A percentile compares a stretch with the other conserved stretches of the same genome.
These are phyloP conservation scores for Lizonia empirigonia DNA, from an alignment of 2,329 filamentous ascomycete species.

Conservation along the genomic window DNA sequence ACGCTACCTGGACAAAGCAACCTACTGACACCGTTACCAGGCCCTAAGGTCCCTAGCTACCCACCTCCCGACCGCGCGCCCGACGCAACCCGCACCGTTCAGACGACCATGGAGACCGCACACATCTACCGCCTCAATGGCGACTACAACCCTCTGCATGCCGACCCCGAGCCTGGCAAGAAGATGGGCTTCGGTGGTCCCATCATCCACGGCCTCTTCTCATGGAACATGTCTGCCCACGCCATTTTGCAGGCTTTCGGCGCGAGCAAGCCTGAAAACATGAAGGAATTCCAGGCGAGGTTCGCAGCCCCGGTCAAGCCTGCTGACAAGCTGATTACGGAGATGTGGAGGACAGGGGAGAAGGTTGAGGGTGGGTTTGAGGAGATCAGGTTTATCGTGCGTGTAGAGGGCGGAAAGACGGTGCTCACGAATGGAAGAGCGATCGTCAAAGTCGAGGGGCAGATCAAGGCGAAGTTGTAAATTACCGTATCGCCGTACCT, in stretches of 20 bases:
- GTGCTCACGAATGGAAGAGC: slow-evolving; percentile 87
- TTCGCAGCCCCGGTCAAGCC: slow-evolving; percentile 86
- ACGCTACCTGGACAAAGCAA: background rate
- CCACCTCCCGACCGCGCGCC: slow-evolving; percentile 75
- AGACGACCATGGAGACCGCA: slow-evolving; percentile 74
- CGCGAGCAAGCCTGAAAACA: slow-evolving; percentile 76
- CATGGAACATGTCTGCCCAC: slow-evolving; percentile 81
- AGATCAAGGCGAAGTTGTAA: slow-evolving; percentile 49
- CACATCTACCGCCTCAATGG: slow-evolving; percentile 72
- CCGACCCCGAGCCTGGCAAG: slow-evolving; percentile 79
- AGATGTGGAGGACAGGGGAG: slow-evolving; percentile 79
- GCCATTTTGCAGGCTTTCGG: slow-evolving; percentile 75
- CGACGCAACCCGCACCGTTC: slow-evolving; percentile 71
- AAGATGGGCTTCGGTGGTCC: slow-evolving; percentile 91
- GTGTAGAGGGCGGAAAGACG: slow-evolving; percentile 80
- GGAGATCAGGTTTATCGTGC: slow-evolving; percentile 80
- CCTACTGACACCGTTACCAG: slow-evolving; percentile 27
- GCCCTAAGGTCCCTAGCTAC: slow-evolving; percentile 76
- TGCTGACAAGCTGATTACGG: slow-evolving; percentile 78
- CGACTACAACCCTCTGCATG: slow-evolving; percentile 93
- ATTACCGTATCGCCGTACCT: background rate
- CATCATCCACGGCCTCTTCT: slow-evolving; percentile 89
- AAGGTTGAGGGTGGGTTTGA: slow-evolving; percentile 69
- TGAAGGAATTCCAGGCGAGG: slow-evolving; percentile 86
- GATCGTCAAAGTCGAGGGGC: slow-evolving; percentile 69